A percentile compares a stretch with the other conserved stretches of the same genome.
Evolutionary conservation across 2,329 filamentous ascomycete genomes (phyloP).

Genomic region (Microsporum ferrugineum): DNA sequence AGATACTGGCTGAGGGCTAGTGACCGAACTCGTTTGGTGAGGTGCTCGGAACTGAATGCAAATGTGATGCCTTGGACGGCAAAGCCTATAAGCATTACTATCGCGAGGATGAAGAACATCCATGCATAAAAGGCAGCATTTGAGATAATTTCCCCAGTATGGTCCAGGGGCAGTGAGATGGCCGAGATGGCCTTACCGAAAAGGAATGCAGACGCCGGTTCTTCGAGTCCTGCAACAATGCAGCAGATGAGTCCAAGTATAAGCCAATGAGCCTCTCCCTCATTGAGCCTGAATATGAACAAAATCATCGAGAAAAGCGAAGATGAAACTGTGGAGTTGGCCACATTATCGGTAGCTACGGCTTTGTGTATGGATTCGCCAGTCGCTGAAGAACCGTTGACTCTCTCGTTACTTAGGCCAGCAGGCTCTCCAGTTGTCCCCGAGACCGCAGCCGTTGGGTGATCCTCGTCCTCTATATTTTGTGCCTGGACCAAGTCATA

Average conservation of each 20-base stretch:
- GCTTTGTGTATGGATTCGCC: conserved; percentile 7
- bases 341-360: conserved; percentile 17
- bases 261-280: conserved; percentile 18
- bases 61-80: conserved; percentile 48
- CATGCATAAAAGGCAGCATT: conserved; percentile 45
- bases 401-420: not conserved
- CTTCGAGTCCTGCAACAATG: conserved; percentile 46
- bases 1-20: conserved; percentile 55
- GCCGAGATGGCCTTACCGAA: conserved; percentile 51
- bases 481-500: conserved; percentile 36
- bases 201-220: conserved; percentile 47
- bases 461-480: conserved; percentile 9
- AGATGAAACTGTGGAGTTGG: conserved; percentile 11
- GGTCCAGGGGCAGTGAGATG: conserved; percentile 42
- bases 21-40: conserved; percentile 53
- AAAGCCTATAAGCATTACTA: conserved; percentile 51
- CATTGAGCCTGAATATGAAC: conserved; percentile 12
- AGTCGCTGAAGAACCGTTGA: conserved; percentile 11
- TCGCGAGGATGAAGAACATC: conserved; percentile 50
- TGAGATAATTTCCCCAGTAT: conserved; percentile 37
- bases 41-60: conserved; percentile 50
- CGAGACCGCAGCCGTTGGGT: not conserved
- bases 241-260: conserved; percentile 41
- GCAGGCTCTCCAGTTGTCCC: not conserved
- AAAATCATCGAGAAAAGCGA: conserved; percentile 19